Evolutionary conservation across 2,329 filamentous ascomycete genomes (phyloP).

Genomic region (Pseudogymnoascus sp.): DNA sequence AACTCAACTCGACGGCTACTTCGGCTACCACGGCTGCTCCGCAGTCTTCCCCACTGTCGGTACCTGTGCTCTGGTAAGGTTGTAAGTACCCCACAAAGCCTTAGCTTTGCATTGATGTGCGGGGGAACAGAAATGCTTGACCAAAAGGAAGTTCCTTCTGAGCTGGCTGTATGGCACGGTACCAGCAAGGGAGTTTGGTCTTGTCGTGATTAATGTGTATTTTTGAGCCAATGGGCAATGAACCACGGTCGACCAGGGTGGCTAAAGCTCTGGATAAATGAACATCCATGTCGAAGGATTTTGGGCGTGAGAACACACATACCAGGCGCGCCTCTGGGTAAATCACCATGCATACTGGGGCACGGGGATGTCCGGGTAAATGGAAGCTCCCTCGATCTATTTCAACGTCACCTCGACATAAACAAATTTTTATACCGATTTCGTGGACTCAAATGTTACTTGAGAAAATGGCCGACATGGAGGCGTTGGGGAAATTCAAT

Average conservation of each 20-base stretch:
- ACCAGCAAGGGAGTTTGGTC: background rate
- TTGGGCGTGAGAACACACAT: background rate
- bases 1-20: background rate
- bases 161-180: background rate
- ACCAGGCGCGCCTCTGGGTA: background rate
- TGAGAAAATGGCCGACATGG: background rate
- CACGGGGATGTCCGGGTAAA: background rate
- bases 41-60: background rate
- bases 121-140: background rate
- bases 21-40: background rate
- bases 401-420: background rate
- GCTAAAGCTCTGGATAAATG: background rate
- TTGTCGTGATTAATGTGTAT: background rate
- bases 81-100: background rate
- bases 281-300: background rate
- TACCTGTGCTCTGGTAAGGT: background rate
- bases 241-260: background rate
- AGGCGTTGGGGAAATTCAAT: conserved; percentile 1
- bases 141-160: background rate
- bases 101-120: background rate
- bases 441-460: background rate
- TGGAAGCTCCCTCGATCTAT: background rate
- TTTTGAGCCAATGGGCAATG: background rate
- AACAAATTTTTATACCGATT: background rate
- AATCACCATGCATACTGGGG: background rate